Evolutionary conservation across 768 basidiomycete genomes (phyloP).

Genomic region (Mycena venus): DNA sequence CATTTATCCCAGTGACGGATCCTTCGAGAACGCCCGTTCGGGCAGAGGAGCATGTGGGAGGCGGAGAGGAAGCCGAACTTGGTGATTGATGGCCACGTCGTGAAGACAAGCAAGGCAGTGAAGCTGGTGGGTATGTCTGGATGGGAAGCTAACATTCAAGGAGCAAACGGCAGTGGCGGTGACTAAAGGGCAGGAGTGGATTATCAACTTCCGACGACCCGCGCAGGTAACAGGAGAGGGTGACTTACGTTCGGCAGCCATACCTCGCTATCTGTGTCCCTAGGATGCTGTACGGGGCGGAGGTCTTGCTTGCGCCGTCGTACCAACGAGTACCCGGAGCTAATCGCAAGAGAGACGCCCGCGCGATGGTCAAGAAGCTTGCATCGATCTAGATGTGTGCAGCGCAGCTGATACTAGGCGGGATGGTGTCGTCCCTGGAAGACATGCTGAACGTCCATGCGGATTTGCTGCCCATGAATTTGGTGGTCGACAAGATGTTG

Average conservation of each 20-base stretch:
- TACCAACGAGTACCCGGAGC: neutral
- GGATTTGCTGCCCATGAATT: constrained; percentile 13
- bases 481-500: constrained; percentile 23
- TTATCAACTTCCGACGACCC: neutral
- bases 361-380: neutral
- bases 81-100: neutral
- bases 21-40: too few relatives aligned
- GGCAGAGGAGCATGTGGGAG: neutral
- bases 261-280: neutral
- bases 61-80: neutral
- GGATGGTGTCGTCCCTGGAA: neutral
- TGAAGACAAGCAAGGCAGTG: neutral
- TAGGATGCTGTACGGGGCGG: neutral
- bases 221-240: neutral
- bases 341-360: neutral
- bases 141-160: constrained; percentile 5
- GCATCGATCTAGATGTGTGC: neutral
- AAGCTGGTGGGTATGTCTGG: neutral
- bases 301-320: constrained; percentile 26
- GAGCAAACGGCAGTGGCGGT: constrained; percentile 21
- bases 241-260: neutral
- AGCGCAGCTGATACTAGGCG: neutral
- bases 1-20: neutral
- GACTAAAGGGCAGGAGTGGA: constrained; percentile 12
- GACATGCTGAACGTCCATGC: constrained; percentile 39